Evolutionary conservation across 2,329 filamentous ascomycete species (phyloP), one percentile per base, ranked within the genome.

Genomic region (Diaporthe vaccinii): DNA sequence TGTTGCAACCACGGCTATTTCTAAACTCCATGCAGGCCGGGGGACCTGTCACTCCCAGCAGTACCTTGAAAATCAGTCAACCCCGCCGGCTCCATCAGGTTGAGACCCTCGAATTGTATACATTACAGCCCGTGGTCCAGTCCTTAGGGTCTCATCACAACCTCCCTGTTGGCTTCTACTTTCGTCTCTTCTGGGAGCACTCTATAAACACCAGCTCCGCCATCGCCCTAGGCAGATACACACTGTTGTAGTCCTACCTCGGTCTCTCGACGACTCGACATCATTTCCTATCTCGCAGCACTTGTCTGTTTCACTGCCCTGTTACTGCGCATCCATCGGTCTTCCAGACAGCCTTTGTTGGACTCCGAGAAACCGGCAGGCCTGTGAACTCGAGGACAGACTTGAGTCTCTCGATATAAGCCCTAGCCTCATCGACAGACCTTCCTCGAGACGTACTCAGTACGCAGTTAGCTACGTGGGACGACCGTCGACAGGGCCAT

Each of bases 21-120:
- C 81, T 81, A 81, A 84, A 78, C 80, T 82, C 81, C 82, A 84
- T 85, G 85, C 84, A 84, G 84, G 83, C 85, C 81, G 81, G 82
- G 65, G 81, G 79, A 72, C 80, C 83, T 82, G 80, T 82, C 84
- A 80, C 80, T 83, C 81, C 81, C 81, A 82, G 81, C 80, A 82
- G 78, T 77, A 81, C 79, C 83, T 84, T 76, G 81, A 76, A 78
- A 83, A 82, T 81, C 83, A 82, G 83, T 81, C 81, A 80, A 83
- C 83, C 84, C 85, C 84, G 84, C 85, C 78, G 82, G 77, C 81
- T 80, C 74, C 79, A 83, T 83, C 81, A 78, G 49, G 82, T 83
- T 81, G 80, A 83, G 81, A 79, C 79, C 80, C 77, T 82, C 72
- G 57, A 76, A 61, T 74, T 67, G 75, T 74, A 77, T 77, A 74